Evolutionary conservation across 2,329 filamentous ascomycete genomes (phyloP), one percentile per base, ranked within the genome.

Genomic region (Sordariomycetes sp.): DNA sequence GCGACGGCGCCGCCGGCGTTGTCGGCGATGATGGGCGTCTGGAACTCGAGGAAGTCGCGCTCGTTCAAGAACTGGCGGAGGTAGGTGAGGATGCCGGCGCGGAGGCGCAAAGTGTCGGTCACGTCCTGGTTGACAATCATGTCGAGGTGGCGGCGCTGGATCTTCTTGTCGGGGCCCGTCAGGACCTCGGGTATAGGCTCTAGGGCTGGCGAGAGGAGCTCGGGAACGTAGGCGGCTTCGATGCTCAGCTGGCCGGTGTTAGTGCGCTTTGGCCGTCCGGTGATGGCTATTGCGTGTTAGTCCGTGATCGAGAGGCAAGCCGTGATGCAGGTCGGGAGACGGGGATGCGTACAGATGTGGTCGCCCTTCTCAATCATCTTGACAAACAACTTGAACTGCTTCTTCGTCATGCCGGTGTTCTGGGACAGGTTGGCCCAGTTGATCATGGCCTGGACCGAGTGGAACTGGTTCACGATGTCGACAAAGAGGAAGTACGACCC

Each of bases 1-100:
- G 94, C 94, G 45, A 85, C 79, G 4, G 94, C 94, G 48, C 94
- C 94, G n/a, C 90, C 87, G 1, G 91, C 90, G 54, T 84, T 80
- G 53, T 86, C 82, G 8, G 88, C 85, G 56, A 99, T 76, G 58
- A 97, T 89, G 0, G 94, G 94, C 0, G 94, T 99, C 63, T 87
- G 88, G 53, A 97, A 90, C 71, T 96, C 91, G 57, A 90, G 74
- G 65, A 96, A 96, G 6, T 80, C 78, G 52, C 80, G 77, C 10
- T 82, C 75, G 59, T 89, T 76, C 57, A 97, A 82, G 67, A 87
- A 89, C 55, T 82, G 78, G 39, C 90, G 84, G 62, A 97, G 77
- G 62, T 82, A 80, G 59, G 85, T 83, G 61, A 90, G 84, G 59
- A 97, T 81, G 42, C 82, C 74, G 0, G 90, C 85, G 39, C 92